These are phyloP conservation scores for Endogone sp. DNA, from an alignment of 192 early-diverging fungal species.

Conservation along the genomic window DNA sequence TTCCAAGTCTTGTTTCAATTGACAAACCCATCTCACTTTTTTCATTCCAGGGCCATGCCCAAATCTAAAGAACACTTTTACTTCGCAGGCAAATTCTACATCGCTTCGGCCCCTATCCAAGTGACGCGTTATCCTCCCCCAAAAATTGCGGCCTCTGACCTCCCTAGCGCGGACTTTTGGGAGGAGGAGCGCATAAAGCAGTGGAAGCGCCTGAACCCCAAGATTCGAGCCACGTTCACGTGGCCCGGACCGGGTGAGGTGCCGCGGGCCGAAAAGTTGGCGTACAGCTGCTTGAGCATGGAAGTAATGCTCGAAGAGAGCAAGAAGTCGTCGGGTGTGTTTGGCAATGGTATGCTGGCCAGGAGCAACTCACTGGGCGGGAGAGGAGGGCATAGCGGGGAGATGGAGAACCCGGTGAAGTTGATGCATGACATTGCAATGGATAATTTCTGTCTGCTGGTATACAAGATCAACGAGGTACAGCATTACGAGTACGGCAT, in stretches of 20 bases:
- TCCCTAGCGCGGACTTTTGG: constrained; percentile 59
- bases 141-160: constrained; percentile 29
- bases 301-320: constrained; percentile 35
- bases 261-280: constrained; percentile 35
- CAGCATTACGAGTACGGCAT: constrained; percentile 49
- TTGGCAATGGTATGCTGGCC: constrained; percentile 10
- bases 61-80: constrained; percentile 65
- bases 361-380: constrained; percentile 31
- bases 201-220: constrained; percentile 53
- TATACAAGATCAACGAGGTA: constrained; percentile 62
- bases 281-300: constrained; percentile 56
- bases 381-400: constrained; percentile 6
- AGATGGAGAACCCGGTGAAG: constrained; percentile 42
- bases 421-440: constrained; percentile 63
- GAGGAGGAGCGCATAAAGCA: constrained; percentile 52
- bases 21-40: no score
- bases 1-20: no score
- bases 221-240: constrained; percentile 60
- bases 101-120: constrained; percentile 61
- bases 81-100: constrained; percentile 65
- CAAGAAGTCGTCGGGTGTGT: background rate
- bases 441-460: constrained; percentile 72
- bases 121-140: constrained; percentile 63
- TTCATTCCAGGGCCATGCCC: constrained; percentile 57
- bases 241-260: constrained; percentile 64